A percentile compares a stretch with the other conserved stretches of the same genome.
Evolutionary conservation across 345 rosid genomes (phyloP).

Genomic region (Combretum micranthum): DNA sequence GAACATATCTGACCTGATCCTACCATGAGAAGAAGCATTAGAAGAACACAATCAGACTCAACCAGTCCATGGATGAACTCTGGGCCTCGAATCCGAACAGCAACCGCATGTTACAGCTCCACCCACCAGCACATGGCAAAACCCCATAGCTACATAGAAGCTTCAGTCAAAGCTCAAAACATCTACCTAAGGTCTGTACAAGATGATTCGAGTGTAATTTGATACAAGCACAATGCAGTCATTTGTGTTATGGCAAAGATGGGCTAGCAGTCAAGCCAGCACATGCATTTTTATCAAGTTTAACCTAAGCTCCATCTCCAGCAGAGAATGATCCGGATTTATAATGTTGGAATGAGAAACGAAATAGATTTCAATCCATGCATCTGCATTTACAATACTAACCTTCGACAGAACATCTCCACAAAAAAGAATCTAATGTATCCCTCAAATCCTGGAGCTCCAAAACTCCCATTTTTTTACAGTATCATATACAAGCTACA

Average conservation of each 20-base stretch:
- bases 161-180: not conserved
- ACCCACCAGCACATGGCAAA: no score
- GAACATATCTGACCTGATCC: no score
- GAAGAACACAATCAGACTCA: no score
- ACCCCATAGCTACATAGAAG: no score
- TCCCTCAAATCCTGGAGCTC: slow-evolving; percentile 83
- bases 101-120: no score
- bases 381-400: slow-evolving; percentile 12
- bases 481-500: slow-evolving; percentile 94
- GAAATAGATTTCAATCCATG: slow-evolving; percentile 1
- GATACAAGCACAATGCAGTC: slow-evolving; percentile 97
- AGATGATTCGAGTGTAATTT: slow-evolving; percentile 83
- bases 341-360: slow-evolving; percentile 18
- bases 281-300: slow-evolving; percentile 98
- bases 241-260: slow-evolving; percentile 70
- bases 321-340: slow-evolving; percentile 96
- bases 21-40: no score
- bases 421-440: slow-evolving; percentile 77
- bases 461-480: slow-evolving; percentile 62
- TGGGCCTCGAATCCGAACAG: no score
- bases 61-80: no score
- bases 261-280: slow-evolving; percentile 78
- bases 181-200: slow-evolving; percentile 7
- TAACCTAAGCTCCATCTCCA: slow-evolving; percentile 95
- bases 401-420: slow-evolving; percentile 96